Evolutionary conservation across 2,329 filamentous ascomycete species (phyloP).

Genomic region (Pseudopyricularia cyperi): DNA sequence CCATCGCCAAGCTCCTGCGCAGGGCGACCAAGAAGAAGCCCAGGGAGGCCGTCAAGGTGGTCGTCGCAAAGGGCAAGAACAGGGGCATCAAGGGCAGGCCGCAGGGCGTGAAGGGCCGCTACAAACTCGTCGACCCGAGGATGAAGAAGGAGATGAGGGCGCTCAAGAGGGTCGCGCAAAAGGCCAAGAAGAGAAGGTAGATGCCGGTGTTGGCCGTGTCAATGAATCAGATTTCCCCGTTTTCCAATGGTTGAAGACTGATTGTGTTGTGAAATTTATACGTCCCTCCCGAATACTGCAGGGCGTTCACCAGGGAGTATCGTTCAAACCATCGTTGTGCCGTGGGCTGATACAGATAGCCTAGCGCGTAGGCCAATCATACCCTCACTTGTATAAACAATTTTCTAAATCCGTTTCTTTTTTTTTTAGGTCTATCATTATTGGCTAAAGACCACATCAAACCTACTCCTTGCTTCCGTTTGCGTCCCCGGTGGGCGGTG

Average conservation of each 20-base stretch:
- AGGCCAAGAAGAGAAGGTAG: conserved; percentile 36
- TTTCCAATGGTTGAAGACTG: background rate
- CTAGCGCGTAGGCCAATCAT: too few species aligned
- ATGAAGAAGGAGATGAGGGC: conserved; percentile 95
- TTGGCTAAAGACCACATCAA: background rate
- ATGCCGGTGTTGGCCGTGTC: background rate
- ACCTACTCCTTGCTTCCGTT: background rate
- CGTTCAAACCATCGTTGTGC: background rate
- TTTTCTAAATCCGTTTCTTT: too few species aligned
- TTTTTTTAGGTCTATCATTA: background rate
- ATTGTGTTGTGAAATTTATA: background rate
- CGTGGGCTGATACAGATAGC: too few species aligned
- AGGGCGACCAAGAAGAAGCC: conserved; percentile 80
- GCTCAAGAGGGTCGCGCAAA: conserved; percentile 66
- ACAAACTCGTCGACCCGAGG: conserved; percentile 90
- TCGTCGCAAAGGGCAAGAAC: conserved; percentile 77
- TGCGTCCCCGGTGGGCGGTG: background rate
- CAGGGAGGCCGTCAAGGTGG: conserved; percentile 68
- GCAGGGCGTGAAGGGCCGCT: conserved; percentile 84
- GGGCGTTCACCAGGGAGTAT: background rate
- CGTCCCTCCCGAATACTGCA: too few species aligned
- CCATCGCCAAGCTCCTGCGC: conserved; percentile 68
- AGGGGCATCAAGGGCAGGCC: conserved; percentile 69
- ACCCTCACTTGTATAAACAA: too few species aligned
- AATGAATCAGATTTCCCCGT: background rate